phyloP scores from a whole-genome alignment of 108 stramenopile genomes.

The Skeletonema menzelii region DNA sequence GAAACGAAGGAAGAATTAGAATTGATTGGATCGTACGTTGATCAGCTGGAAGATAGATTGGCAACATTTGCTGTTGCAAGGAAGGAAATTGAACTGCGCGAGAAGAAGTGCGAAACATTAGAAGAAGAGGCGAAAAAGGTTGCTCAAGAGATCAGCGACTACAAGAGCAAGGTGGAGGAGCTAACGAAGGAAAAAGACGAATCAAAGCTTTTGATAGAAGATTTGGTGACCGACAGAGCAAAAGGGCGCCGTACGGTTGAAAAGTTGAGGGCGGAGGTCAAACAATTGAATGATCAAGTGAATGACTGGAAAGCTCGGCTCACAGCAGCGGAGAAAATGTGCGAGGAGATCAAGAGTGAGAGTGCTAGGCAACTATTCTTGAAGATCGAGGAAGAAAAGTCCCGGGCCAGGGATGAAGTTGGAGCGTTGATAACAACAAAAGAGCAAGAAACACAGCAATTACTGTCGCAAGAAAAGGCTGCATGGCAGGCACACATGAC shows the following conservation, averaged over 20 bases:
- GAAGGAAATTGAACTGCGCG: constrained; percentile 70
- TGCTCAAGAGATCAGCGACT: constrained; percentile 35
- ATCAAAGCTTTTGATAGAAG: constrained; percentile 63
- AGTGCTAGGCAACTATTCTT: constrained; percentile 39
- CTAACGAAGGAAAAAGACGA: constrained; percentile 57
- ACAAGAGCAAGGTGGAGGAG: constrained; percentile 42
- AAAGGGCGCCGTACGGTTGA: constrained; percentile 56
- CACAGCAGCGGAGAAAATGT: constrained; percentile 35
- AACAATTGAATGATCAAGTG: constrained; percentile 47
- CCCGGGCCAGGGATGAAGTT: constrained; percentile 20
- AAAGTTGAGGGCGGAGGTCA: constrained; percentile 39
- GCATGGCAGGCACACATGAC: constrained; percentile 18
- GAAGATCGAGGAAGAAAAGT: constrained; percentile 37
- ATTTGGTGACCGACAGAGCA: constrained; percentile 59
- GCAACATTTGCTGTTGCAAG: constrained; percentile 75
- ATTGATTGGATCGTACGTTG: constrained; percentile 72
- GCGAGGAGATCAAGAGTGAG: constrained; percentile 40
- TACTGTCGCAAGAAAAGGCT: constrained; percentile 16
- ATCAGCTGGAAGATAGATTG: constrained; percentile 74
- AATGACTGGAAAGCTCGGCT: constrained; percentile 39
- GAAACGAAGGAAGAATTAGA: constrained; percentile 66
- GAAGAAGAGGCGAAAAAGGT: constrained; percentile 41
- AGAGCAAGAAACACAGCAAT: constrained; percentile 18
- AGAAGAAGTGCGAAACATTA: constrained; percentile 60
- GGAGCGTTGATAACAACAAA: constrained; percentile 11